A percentile compares a stretch with the other conserved stretches of the same genome.
phyloP scores from a whole-genome alignment of 2,329 filamentous ascomycete genomes.

The Juglanconis oblonga region DNA sequence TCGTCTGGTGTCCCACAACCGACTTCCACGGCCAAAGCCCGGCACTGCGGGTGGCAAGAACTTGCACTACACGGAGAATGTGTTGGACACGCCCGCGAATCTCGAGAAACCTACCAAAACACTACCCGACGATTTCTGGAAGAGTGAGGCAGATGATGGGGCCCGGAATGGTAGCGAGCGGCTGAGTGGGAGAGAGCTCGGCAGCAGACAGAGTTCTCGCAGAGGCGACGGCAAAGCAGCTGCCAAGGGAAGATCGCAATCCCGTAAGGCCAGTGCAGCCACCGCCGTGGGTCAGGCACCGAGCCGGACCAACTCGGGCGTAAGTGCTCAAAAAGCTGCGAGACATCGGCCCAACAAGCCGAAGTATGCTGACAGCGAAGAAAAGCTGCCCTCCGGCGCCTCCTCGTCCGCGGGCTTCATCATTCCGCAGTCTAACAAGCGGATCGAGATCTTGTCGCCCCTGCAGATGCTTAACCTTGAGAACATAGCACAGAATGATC shows the following conservation, averaged over 20 bases:
- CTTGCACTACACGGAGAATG: slow-evolving; percentile 86
- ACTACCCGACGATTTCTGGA: slow-evolving; percentile 59
- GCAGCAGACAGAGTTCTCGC: slow-evolving; percentile 48
- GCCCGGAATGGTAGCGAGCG: slow-evolving; percentile 42
- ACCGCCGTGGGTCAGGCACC: slow-evolving; percentile 38
- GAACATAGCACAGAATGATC: slow-evolving; percentile 82
- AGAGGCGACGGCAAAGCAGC: slow-evolving; percentile 53
- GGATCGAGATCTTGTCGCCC: slow-evolving; percentile 63
- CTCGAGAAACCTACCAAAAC: slow-evolving; percentile 30
- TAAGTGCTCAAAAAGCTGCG: slow-evolving; percentile 28
- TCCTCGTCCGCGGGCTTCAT: slow-evolving; percentile 44
- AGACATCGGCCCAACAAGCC: slow-evolving; percentile 26
- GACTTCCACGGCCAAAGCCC: slow-evolving; percentile 54
- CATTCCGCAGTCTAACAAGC: slow-evolving; percentile 52
- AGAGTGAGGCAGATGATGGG: slow-evolving; percentile 70
- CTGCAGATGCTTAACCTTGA: slow-evolving; percentile 91
- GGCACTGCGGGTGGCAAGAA: slow-evolving; percentile 83
- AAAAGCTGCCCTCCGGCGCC: slow-evolving; percentile 29
- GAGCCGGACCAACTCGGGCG: slow-evolving; percentile 47
- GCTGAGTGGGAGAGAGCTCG: slow-evolving; percentile 47
- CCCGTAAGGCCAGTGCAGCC: slow-evolving; percentile 51
- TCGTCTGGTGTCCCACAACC: slow-evolving; percentile 87
- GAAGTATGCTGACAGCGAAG: slow-evolving; percentile 34
- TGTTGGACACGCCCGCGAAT: slow-evolving; percentile 62
- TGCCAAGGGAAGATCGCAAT: slow-evolving; percentile 49